Percentiles rank a stretch among this genome's conserved stretches.
These are phyloP conservation scores for Elaeis oleifera DNA, from an alignment of 202 grass and related monocot genomes.

Conservation along the genomic window DNA sequence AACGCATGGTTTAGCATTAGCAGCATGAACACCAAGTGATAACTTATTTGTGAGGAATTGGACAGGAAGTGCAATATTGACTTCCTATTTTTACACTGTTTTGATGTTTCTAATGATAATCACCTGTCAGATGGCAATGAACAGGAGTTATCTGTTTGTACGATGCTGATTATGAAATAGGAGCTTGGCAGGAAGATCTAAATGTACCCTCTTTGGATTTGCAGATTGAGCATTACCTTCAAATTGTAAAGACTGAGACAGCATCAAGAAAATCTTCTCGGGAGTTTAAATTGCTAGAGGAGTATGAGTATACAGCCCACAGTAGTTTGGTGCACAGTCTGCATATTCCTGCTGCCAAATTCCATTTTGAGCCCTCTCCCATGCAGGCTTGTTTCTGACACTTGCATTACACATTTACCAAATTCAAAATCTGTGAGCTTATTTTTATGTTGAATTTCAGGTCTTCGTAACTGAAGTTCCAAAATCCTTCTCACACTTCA, in stretches of 20 bases:
- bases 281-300: constrained; percentile 75
- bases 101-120: too few species aligned
- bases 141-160: too few species aligned
- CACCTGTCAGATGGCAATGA: too few species aligned
- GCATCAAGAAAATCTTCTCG: constrained; percentile 42
- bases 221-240: constrained; percentile 98
- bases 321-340: constrained; percentile 94
- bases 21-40: too few species aligned
- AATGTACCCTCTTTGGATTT: constrained; percentile 14
- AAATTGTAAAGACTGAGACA: constrained; percentile 89
- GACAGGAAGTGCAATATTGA: too few species aligned
- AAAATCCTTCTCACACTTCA: constrained; percentile 88
- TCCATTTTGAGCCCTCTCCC: constrained; percentile 82
- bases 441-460: constrained; percentile 35
- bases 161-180: too few species aligned
- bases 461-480: constrained; percentile 87
- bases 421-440: neutral
- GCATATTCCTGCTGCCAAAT: constrained; percentile 81
- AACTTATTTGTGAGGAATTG: too few species aligned
- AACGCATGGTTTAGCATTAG: too few species aligned
- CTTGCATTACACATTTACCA: neutral
- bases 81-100: too few species aligned
- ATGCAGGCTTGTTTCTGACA: constrained; percentile 61
- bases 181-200: too few species aligned
- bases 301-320: constrained; percentile 98